Percentiles rank a stretch among this genome's conserved stretches.
Conservation (phyloP, 805 yeast species). For the Soucietia sequanensis region DNA sequence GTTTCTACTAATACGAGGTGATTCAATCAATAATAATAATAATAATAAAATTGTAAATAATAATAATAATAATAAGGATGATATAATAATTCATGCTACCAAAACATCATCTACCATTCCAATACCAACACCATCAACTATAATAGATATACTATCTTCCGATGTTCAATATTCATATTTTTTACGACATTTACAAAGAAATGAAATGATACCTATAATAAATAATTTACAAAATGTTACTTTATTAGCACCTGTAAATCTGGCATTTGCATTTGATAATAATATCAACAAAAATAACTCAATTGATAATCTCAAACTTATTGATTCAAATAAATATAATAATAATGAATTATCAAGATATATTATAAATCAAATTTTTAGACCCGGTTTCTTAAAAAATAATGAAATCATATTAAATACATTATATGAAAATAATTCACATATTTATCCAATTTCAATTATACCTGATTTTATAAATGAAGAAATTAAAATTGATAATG, state of each 20-base stretch:
- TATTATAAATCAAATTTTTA: constrained; percentile 30
- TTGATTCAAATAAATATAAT: constrained; percentile 4
- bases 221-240: constrained; percentile 65
- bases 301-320: constrained; percentile 1
- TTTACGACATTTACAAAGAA: constrained; percentile 56
- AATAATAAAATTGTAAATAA: too few relatives aligned
- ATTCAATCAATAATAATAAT: too few relatives aligned
- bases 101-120: constrained; percentile 9
- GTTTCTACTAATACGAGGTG: too few relatives aligned
- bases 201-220: constrained; percentile 60
- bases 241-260: constrained; percentile 76
- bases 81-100: too few relatives aligned
- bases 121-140: constrained; percentile 37
- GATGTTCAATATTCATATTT: constrained; percentile 68
- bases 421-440: constrained; percentile 17
- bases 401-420: constrained; percentile 29
- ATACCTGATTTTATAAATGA: constrained; percentile 23
- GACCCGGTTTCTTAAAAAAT: constrained; percentile 27
- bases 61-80: too few relatives aligned
- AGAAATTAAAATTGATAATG: constrained; percentile 41
- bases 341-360: constrained; percentile 22
- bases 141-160: constrained; percentile 68
- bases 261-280: constrained; percentile 72
- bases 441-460: constrained; percentile 20
- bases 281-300: constrained; percentile 10